Percentiles rank a stretch among this genome's conserved stretches.
Conservation (phyloP, 2,329 filamentous ascomycete genomes). For the Fusarium nurragi region DNA sequence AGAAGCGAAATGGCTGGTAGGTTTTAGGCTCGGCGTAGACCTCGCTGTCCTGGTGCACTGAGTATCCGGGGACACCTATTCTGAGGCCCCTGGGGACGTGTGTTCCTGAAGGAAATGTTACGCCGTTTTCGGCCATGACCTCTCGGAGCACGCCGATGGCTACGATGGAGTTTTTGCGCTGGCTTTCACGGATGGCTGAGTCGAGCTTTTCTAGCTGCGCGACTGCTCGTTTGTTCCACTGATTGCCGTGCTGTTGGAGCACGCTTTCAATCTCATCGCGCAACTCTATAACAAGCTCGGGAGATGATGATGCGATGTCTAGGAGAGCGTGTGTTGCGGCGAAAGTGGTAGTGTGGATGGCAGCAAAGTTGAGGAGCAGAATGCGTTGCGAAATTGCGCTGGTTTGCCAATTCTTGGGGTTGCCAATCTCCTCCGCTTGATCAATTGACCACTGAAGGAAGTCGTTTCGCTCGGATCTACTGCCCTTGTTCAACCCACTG, state of each 20-base stretch:
- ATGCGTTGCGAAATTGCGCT: constrained; percentile 4
- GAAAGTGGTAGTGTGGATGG: constrained; percentile 14
- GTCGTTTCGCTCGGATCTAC: background rate
- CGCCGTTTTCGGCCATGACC: background rate
- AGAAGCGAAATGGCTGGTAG: background rate
- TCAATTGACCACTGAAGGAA: constrained; percentile 5
- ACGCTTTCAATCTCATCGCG: background rate
- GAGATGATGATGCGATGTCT: background rate
- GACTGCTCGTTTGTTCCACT: background rate
- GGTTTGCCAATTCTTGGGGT: constrained; percentile 5
- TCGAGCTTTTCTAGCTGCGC: constrained; percentile 11
- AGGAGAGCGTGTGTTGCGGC: constrained; percentile 5
- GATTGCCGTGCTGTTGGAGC: background rate
- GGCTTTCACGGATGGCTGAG: constrained; percentile 16
- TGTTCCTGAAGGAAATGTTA: constrained; percentile 1
- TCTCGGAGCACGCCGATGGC: background rate
- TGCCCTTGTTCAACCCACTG: rapidly evolving
- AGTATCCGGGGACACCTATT: constrained; percentile 5
- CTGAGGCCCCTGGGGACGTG: constrained; percentile 6
- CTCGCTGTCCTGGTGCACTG: constrained; percentile 2
- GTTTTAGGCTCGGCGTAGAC: constrained; percentile 2
- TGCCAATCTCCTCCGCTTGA: constrained; percentile 4
- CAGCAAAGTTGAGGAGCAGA: constrained; percentile 5
- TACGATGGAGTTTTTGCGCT: constrained; percentile 11
- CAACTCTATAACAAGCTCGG: background rate